Evolutionary conservation across 2,329 filamentous ascomycete genomes (phyloP).

Genomic region (Neopestalotiopsis sp.): DNA sequence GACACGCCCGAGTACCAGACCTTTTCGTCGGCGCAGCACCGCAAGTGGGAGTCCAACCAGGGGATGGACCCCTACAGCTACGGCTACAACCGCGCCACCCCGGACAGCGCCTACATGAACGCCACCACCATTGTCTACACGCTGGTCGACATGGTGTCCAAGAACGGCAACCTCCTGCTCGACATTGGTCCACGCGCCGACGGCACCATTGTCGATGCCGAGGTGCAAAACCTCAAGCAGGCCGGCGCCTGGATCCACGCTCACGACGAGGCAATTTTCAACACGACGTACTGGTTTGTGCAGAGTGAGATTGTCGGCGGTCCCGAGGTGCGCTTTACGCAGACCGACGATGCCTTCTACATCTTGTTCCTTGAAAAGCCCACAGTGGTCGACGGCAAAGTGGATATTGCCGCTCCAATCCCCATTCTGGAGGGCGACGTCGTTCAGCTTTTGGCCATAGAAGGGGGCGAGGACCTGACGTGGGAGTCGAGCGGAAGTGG

Average conservation of each 20-base stretch:
- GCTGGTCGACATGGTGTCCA: conserved; percentile 57
- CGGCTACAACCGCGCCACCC: conserved; percentile 59
- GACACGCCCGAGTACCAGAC: conserved; percentile 61
- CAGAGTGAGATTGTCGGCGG: conserved; percentile 43
- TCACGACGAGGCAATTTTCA: conserved; percentile 58
- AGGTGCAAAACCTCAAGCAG: conserved; percentile 48
- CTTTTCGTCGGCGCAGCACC: conserved; percentile 49
- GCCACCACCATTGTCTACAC: conserved; percentile 48
- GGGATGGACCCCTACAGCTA: conserved; percentile 63
- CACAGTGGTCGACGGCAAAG: conserved; percentile 28
- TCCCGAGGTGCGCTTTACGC: conserved; percentile 50
- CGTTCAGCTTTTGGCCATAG: conserved; percentile 10
- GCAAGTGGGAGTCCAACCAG: conserved; percentile 62
- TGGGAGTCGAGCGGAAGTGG: conserved; percentile 5
- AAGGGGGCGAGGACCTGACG: conserved; percentile 12
- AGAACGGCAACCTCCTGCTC: conserved; percentile 60
- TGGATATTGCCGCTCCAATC: conserved; percentile 45
- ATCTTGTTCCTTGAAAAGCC: conserved; percentile 47
- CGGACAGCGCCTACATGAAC: conserved; percentile 52
- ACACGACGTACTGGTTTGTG: conserved; percentile 58
- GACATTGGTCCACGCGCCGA: conserved; percentile 58
- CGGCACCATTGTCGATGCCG: conserved; percentile 53
- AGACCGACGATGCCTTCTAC: conserved; percentile 55
- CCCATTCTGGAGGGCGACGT: conserved; percentile 49
- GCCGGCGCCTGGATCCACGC: conserved; percentile 57